phyloP scores from a whole-genome alignment of 1,139 yeast genomes.

The Saccharomyces pastorianus region DNA sequence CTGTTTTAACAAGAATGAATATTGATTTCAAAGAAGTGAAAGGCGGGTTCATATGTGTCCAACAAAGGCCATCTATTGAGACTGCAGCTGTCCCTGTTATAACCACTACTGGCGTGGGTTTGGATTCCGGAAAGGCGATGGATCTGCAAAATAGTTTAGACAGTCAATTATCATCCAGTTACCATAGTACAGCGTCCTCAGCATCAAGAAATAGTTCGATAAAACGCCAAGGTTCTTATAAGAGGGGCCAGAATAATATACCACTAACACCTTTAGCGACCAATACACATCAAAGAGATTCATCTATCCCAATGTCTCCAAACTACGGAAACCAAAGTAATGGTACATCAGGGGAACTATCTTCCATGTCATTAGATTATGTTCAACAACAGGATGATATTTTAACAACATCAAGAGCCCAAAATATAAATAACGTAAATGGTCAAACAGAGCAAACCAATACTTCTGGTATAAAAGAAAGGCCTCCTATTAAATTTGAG shows the following conservation, averaged over 20 bases:
- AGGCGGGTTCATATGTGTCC: slow-evolving; percentile 88
- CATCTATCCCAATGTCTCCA: slow-evolving; percentile 26
- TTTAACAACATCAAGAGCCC: slow-evolving; percentile 28
- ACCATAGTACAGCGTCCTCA: slow-evolving; percentile 7
- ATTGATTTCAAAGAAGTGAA: slow-evolving; percentile 83
- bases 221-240: slow-evolving; percentile 22
- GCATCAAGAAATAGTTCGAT: slow-evolving; percentile 24
- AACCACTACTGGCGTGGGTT: background rate
- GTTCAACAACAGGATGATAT: slow-evolving; percentile 32
- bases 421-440: slow-evolving; percentile 23
- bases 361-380: slow-evolving; percentile 60
- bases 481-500: slow-evolving; percentile 73
- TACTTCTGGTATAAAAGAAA: slow-evolving; percentile 17
- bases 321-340: slow-evolving; percentile 6
- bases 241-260: slow-evolving; percentile 28
- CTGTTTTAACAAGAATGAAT: slow-evolving; percentile 67
- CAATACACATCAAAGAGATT: slow-evolving; percentile 24
- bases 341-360: slow-evolving; percentile 31
- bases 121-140: background rate
- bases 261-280: slow-evolving; percentile 38
- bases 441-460: slow-evolving; percentile 20
- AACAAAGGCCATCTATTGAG: slow-evolving; percentile 29
- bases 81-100: background rate
- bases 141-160: background rate
- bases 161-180: background rate